A percentile compares a stretch with the other conserved stretches of the same genome.
Evolutionary conservation across 2,329 filamentous ascomycete species (phyloP).

Genomic region (Phoma herbarum): DNA sequence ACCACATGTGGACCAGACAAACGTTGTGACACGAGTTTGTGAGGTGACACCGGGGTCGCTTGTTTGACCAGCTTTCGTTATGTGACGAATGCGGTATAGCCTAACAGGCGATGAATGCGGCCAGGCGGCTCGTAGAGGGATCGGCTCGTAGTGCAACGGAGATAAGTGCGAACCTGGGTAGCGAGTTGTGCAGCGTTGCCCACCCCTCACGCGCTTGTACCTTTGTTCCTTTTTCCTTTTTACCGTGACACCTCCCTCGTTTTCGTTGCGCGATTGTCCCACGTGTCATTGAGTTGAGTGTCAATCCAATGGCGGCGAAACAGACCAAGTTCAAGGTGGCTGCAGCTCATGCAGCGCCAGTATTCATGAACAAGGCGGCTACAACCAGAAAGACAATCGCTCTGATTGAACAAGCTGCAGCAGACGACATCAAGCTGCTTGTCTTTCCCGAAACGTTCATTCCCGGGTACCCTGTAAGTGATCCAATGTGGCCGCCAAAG

Average conservation of each 20-base stretch:
- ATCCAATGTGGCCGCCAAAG: neutral
- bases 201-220: conserved; percentile 12
- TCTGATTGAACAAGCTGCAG: conserved; percentile 47
- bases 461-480: conserved; percentile 48
- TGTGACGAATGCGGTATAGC: conserved; percentile 3
- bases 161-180: conserved; percentile 2
- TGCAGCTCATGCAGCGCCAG: conserved; percentile 50
- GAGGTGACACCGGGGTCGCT: neutral
- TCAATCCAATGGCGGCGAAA: conserved; percentile 30
- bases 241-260: conserved; percentile 5
- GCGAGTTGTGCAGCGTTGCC: neutral
- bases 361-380: conserved; percentile 51
- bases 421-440: conserved; percentile 43
- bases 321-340: conserved; percentile 46
- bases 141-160: conserved; percentile 7
- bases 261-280: conserved; percentile 1
- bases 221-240: conserved; percentile 2
- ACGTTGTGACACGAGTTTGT: neutral
- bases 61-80: conserved; percentile 1
- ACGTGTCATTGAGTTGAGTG: neutral
- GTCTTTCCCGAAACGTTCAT: conserved; percentile 52
- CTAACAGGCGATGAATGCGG: conserved; percentile 1
- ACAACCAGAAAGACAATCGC: conserved; percentile 46
- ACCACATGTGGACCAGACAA: neutral
- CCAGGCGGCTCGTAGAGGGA: conserved; percentile 8